Evolutionary conservation across 345 rosid genomes (phyloP), one percentile per base, ranked within the genome.

Genomic region (Murraya paniculata): DNA sequence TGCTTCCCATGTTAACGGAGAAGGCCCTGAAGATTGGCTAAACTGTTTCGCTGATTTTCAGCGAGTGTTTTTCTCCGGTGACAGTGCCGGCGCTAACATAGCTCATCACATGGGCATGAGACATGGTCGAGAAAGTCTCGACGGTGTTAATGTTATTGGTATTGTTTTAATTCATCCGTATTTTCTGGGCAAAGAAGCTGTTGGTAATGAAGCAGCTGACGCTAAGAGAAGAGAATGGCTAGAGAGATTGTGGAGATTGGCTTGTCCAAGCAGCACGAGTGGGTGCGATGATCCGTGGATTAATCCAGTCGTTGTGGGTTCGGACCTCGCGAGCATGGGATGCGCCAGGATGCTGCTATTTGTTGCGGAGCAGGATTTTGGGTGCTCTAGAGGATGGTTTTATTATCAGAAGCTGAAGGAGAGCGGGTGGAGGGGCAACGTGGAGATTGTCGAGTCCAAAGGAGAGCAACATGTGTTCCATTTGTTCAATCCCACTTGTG

Each of bases 201-300:
- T 80, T 31, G 68, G 59, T 4, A 31, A 11, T 10, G 86, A 83
- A 76, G 9, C 22, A 21, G 55, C 18, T 3, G 78, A 80, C 4
- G 16, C 10, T 3, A 45, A 6, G 0, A 19, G 0, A 1, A 70
- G 85, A 39, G 50, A 45, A 4, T 45, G 5, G 38, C 0, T 22
- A 0, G 84, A 66, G 8, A 5, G 3, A 22, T 1, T 85, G 0
- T 89, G 87, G 84, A 9, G 77, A 25, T n/a, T 81, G 0, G 79
- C 82, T 27, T 78, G 78, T 19, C 92, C 93, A 0, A 45, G 50
- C 3, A 55, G 56, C 14, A 84, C 82, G 14, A 61, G 81, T 0
- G 92, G 92, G 22, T 41, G 60, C 3, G 87, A 88, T 55, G 92
- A 91, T 55, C 94, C 89, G 13, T 77, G 41, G 79, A 4, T 91